A percentile compares a stretch with the other conserved stretches of the same genome.
Evolutionary conservation across 176 grass and related monocot species (phyloP).

Genomic region (Aegilops tauschii): DNA sequence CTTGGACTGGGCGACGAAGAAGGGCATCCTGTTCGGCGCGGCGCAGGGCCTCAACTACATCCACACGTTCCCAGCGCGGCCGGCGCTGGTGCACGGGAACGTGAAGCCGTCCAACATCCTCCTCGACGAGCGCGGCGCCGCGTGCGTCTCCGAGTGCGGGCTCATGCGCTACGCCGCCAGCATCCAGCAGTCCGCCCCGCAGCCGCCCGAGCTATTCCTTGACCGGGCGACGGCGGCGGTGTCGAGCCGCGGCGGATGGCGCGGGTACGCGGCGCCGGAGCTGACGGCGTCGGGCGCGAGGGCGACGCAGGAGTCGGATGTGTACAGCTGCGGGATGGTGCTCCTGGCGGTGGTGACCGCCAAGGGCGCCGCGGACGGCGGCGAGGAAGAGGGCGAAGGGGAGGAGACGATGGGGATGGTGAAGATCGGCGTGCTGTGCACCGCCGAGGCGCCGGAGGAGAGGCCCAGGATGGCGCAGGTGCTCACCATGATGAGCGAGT

Average conservation of each 20-base stretch:
- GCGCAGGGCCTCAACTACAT: conserved; percentile 68
- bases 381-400: conserved; percentile 1
- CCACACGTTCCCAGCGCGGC: conserved; percentile 54
- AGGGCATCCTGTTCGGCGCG: conserved; percentile 45
- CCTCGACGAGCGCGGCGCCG: conserved; percentile 60
- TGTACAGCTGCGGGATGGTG: conserved; percentile 62
- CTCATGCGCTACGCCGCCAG: conserved; percentile 58
- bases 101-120: conserved; percentile 85
- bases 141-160: conserved; percentile 68
- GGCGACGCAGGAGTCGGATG: conserved; percentile 64
- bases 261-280: conserved; percentile 64
- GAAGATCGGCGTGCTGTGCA: conserved; percentile 73
- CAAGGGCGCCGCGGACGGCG: conserved; percentile 24
- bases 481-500: conserved; percentile 59
- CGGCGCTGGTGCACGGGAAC: conserved; percentile 60
- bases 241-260: conserved; percentile 5
- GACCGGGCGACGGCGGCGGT: neutral
- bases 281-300: conserved; percentile 27
- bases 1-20: conserved; percentile 51
- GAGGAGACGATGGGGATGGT: conserved; percentile 62
- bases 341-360: conserved; percentile 49
- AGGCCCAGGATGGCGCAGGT: conserved; percentile 59
- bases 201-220: conserved; percentile 19
- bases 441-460: conserved; percentile 52
- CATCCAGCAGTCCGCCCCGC: conserved; percentile 26